Evolutionary conservation across 2,329 filamentous ascomycete genomes (phyloP).

Genomic region (Stromatinia cepivora): DNA sequence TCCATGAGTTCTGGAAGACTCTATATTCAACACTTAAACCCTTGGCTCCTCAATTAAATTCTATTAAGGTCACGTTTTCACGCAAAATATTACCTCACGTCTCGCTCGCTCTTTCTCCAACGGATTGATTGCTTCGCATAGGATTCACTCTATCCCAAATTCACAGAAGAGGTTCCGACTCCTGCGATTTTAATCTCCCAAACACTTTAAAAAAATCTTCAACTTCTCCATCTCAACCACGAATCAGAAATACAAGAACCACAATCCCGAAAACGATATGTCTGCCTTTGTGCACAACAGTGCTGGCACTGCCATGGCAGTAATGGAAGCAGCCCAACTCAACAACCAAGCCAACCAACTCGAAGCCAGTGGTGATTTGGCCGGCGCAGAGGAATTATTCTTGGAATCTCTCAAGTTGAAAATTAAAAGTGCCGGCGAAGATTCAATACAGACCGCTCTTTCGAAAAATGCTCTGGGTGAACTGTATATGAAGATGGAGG

Average conservation of each 20-base stretch:
- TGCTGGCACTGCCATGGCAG: no score
- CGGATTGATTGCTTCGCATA: background rate
- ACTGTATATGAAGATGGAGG: conserved; percentile 1
- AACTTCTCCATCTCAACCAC: background rate
- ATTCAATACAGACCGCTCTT: background rate
- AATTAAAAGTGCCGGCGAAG: background rate
- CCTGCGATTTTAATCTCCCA: accelerated
- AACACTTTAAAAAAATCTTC: background rate
- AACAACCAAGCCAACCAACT: conserved; percentile 9
- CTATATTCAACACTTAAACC: background rate
- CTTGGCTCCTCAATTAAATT: background rate
- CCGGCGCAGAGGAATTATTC: background rate
- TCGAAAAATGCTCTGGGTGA: background rate
- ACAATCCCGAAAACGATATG: background rate
- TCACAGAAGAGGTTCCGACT: background rate
- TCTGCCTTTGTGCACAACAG: no score
- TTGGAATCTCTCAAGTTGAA: background rate
- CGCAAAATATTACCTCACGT: background rate
- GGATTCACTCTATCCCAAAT: background rate
- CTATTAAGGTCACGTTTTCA: background rate
- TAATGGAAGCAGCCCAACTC: background rate
- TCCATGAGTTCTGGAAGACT: background rate
- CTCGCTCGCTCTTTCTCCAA: background rate
- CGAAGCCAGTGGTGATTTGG: background rate
- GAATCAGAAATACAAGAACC: background rate